Base-by-base conservation (phyloP, 805 yeast species). In the Wickerhamomyces pijperi region DNA sequence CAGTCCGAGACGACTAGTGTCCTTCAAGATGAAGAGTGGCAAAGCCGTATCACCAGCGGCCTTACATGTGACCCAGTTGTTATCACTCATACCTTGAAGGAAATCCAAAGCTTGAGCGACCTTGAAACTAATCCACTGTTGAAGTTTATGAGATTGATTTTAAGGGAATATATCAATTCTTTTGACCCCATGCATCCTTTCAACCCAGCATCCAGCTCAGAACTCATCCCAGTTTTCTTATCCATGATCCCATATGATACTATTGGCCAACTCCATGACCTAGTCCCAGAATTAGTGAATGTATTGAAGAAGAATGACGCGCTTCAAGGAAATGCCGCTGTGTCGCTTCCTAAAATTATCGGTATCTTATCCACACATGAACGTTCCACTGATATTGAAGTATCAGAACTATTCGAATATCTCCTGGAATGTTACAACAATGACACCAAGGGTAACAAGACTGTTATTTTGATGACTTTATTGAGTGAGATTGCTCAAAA, bases 1-100 rank as follows among this genome's bases (percentile, higher is more conserved):
- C 48, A 53, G n/a, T 72, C 64, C 0, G 61, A 67, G 14, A 46
- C 57, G 0, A 76, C 87, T 0, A 77, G 78, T 2, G 55, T 84
- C 36, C 73, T 72, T 0, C 60, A 69, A 18, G 95, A 86, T 53
- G 81, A 79, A 44, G 79, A 81, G 38, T 86, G 95, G 95, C 61
- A 65, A 3, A 59, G 72, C 0, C 67, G 90, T 49, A 49, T 83
- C 19, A 85, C 80, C 9, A 82, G 75, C 42, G 83, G 90, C 0
- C 38, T 83, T 11, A 80, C 74, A 32, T 59, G 70, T 33, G 94
- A 86, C 50, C 65, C 65, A 0, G 52, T 48, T 3, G 83, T 82
- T 1, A 62, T 64, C n/a, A 14, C 35, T 0, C 47, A 55, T 1
- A 43, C 62, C 1, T 45, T 53, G 13, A 35, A 41, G 4, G 44